These are phyloP conservation scores for Scolecobasidium constrictum DNA, from an alignment of 2,329 filamentous ascomycete genomes.

Conservation along the genomic window DNA sequence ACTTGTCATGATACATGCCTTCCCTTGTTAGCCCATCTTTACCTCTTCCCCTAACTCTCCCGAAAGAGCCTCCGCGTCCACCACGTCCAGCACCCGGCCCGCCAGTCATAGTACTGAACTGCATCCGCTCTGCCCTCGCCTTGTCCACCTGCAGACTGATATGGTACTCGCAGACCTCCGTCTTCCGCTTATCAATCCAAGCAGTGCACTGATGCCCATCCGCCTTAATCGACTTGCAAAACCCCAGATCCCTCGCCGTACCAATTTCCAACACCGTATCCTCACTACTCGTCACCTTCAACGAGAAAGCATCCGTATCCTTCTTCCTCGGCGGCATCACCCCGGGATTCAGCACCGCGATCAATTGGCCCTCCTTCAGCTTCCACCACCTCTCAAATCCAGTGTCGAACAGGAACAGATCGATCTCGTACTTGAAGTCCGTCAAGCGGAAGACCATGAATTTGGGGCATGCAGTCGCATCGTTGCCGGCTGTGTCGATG, in stretches of 20 bases:
- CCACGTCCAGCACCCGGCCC: constrained; percentile 16
- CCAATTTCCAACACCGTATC: constrained; percentile 90
- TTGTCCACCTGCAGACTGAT: constrained; percentile 72
- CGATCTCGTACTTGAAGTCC: constrained; percentile 81
- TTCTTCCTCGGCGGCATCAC: constrained; percentile 77
- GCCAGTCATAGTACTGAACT: constrained; percentile 56
- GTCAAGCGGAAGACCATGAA: constrained; percentile 89
- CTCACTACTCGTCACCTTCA: constrained; percentile 74
- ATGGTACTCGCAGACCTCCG: constrained; percentile 88
- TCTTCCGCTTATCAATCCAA: constrained; percentile 84
- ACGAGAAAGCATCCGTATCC: constrained; percentile 73
- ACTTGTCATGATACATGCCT: constrained; percentile 42
- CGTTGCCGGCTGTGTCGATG: constrained; percentile 27
- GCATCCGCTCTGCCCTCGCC: constrained; percentile 57
- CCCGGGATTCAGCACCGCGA: constrained; percentile 83
- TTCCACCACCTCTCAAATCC: constrained; percentile 94
- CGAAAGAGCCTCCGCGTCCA: constrained; percentile 15
- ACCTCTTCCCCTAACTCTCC: constrained; percentile 19
- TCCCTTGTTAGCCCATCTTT: constrained; percentile 17
- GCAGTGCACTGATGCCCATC: constrained; percentile 69
- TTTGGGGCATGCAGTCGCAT: constrained; percentile 56
- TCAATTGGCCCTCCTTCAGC: constrained; percentile 76
- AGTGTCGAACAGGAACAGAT: constrained; percentile 82
- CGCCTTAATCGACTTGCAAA: constrained; percentile 74
- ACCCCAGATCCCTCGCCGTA: constrained; percentile 71